phyloP scores from a whole-genome alignment of 2,329 filamentous ascomycete species.

The Emmonsia crescens region DNA sequence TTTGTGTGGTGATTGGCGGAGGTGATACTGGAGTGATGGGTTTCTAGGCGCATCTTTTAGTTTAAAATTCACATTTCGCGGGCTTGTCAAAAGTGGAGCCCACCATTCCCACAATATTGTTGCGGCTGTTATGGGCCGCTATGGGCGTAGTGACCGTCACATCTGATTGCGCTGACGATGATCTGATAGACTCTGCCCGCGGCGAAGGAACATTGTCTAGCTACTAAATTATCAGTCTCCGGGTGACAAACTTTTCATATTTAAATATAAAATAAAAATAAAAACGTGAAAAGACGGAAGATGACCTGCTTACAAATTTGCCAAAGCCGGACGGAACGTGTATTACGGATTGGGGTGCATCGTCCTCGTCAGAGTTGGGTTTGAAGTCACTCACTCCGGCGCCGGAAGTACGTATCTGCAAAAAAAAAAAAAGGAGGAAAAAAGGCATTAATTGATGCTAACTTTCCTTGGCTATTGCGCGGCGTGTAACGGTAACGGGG shows the following conservation, averaged over 20 bases:
- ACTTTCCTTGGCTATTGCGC: neutral
- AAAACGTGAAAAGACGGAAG: neutral
- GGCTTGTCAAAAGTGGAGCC: neutral
- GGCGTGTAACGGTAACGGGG: neutral
- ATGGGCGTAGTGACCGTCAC: conserved; percentile 27
- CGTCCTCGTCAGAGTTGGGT: conserved; percentile 54
- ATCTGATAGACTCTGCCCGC: conserved; percentile 15
- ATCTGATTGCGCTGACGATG: conserved; percentile 22
- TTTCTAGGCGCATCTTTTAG: conserved; percentile 16
- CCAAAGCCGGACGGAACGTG: conserved; percentile 78
- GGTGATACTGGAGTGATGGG: conserved; percentile 44
- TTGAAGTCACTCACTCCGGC: conserved; percentile 11
- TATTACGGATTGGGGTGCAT: conserved; percentile 68
- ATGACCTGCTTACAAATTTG: conserved; percentile 54
- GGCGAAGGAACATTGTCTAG: conserved; percentile 10
- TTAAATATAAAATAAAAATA: conserved; percentile 1
- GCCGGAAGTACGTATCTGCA: conserved; percentile 24
- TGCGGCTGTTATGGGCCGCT: conserved; percentile 25
- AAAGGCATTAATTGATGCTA: conserved; percentile 6
- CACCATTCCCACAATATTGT: conserved; percentile 18
- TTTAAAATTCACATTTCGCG: conserved; percentile 1
- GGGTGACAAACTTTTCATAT: neutral
- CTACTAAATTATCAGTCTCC: conserved; percentile 4
- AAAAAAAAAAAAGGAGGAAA: too few species aligned
- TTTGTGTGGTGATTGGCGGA: conserved; percentile 63